Evolutionary conservation across 129 eudicot species (phyloP).

Genomic region (Deinandra increscens): DNA sequence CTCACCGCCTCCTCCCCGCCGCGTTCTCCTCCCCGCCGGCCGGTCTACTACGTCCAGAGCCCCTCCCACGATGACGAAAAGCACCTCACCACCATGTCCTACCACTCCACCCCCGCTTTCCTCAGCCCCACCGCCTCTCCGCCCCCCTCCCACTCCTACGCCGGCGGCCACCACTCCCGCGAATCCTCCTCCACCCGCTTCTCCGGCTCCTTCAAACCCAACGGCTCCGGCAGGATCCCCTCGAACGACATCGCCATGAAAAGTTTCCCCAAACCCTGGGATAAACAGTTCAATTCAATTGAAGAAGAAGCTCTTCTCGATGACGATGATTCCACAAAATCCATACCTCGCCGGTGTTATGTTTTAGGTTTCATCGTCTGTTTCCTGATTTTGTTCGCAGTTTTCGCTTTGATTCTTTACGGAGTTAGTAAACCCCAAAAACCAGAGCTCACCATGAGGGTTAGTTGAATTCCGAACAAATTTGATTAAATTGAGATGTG

Average conservation of each 20-base stretch:
- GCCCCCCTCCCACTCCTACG: constrained; percentile 75
- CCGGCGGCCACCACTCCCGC: constrained; percentile 77
- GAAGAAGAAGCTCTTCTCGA: constrained; percentile 76
- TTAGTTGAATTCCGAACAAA: constrained; percentile 9
- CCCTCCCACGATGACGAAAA: constrained; percentile 91
- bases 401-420: constrained; percentile 65
- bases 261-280: constrained; percentile 37
- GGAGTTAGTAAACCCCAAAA: constrained; percentile 82
- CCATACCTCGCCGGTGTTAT: constrained; percentile 59
- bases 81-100: constrained; percentile 55
- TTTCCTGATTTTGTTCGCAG: constrained; percentile 55
- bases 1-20: constrained; percentile 82
- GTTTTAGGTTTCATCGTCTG: constrained; percentile 47
- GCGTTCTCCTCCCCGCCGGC: constrained; percentile 62
- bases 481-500: background rate
- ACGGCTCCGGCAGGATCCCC: constrained; percentile 58
- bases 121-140: constrained; percentile 80
- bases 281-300: constrained; percentile 47
- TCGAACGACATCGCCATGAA: constrained; percentile 48
- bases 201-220: constrained; percentile 33
- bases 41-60: constrained; percentile 92
- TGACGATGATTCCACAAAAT: constrained; percentile 41
- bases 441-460: constrained; percentile 66
- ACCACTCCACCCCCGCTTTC: constrained; percentile 64
- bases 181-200: constrained; percentile 86